Evolutionary conservation across 768 basidiomycete genomes (phyloP).

Genomic region (Mycena epipterygia): DNA sequence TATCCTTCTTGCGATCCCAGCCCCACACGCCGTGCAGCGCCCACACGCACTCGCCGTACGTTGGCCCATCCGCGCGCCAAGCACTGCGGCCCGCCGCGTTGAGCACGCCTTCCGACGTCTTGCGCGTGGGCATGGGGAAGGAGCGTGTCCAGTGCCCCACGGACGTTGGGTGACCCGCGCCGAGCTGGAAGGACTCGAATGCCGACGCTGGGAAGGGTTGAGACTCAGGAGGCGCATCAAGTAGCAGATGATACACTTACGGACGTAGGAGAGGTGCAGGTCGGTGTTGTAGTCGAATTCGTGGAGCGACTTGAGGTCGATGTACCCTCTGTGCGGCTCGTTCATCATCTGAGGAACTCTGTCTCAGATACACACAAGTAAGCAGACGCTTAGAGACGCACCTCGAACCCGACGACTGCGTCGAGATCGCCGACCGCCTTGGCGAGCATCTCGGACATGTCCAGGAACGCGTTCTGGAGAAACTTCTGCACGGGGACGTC

Average conservation of each 20-base stretch:
- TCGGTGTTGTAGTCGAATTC: slow-evolving; percentile 96
- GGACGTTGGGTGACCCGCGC: slow-evolving; percentile 84
- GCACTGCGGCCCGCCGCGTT: slow-evolving; percentile 72
- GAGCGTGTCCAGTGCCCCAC: slow-evolving; percentile 88
- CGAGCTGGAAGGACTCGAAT: slow-evolving; percentile 92
- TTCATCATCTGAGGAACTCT: slow-evolving; percentile 80
- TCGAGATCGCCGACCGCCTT: slow-evolving; percentile 79
- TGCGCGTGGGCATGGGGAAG: slow-evolving; percentile 89
- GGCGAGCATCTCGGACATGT: slow-evolving; percentile 80
- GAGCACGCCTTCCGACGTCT: slow-evolving; percentile 68
- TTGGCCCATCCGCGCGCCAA: slow-evolving; percentile 85
- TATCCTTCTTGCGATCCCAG: slow-evolving; percentile 77
- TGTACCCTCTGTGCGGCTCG: slow-evolving; percentile 95
- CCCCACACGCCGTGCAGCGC: slow-evolving; percentile 95
- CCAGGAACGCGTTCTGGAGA: slow-evolving; percentile 85
- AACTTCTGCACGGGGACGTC: slow-evolving; percentile 82
- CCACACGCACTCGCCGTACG: slow-evolving; percentile 83
- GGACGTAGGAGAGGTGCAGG: slow-evolving; percentile 84
- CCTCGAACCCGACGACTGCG: slow-evolving; percentile 92
- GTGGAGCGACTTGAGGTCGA: slow-evolving; percentile 85
- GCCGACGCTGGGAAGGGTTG: slow-evolving; percentile 71
- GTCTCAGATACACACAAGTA: neutral
- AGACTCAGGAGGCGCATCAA: slow-evolving; percentile 5
- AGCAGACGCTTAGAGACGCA: slow-evolving; percentile 49
- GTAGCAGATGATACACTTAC: slow-evolving; percentile 59